Conservation (phyloP, 352 stramenopile species). For the Pythium brachiatum region DNA sequence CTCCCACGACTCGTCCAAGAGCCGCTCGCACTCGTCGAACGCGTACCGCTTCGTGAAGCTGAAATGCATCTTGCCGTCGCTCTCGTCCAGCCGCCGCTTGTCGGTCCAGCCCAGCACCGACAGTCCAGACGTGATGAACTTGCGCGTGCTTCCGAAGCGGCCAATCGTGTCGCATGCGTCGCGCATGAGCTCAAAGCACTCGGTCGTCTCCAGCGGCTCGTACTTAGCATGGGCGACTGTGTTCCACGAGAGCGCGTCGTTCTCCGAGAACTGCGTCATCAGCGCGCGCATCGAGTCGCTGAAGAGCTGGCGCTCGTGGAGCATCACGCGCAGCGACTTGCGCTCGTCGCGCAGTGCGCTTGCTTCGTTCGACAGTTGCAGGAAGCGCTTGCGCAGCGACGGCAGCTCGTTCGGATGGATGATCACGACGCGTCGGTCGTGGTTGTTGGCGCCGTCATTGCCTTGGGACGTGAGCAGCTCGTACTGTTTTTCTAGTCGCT, state of each 20-base stretch:
- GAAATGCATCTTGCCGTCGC: conserved; percentile 51
- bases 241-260: conserved; percentile 22
- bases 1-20: conserved; percentile 54
- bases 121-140: conserved; percentile 48
- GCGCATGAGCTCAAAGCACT: conserved; percentile 53
- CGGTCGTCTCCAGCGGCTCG: conserved; percentile 22
- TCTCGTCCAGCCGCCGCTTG: conserved; percentile 40
- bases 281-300: conserved; percentile 38
- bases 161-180: conserved; percentile 52
- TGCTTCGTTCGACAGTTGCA: conserved; percentile 41
- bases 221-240: conserved; percentile 36
- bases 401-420: conserved; percentile 29
- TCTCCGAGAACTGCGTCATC: conserved; percentile 29
- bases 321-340: conserved; percentile 42
- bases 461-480: conserved; percentile 28
- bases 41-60: conserved; percentile 51
- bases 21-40: conserved; percentile 27
- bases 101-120: conserved; percentile 62
- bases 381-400: conserved; percentile 30
- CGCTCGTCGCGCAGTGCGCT: conserved; percentile 46
- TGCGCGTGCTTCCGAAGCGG: conserved; percentile 38
- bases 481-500: conserved; percentile 47
- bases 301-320: conserved; percentile 59
- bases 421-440: conserved; percentile 26
- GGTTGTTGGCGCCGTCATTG: conserved; percentile 2